Base-by-base conservation (phyloP, 106 monocot species). In the Apostasia shenzhenica region DNA sequence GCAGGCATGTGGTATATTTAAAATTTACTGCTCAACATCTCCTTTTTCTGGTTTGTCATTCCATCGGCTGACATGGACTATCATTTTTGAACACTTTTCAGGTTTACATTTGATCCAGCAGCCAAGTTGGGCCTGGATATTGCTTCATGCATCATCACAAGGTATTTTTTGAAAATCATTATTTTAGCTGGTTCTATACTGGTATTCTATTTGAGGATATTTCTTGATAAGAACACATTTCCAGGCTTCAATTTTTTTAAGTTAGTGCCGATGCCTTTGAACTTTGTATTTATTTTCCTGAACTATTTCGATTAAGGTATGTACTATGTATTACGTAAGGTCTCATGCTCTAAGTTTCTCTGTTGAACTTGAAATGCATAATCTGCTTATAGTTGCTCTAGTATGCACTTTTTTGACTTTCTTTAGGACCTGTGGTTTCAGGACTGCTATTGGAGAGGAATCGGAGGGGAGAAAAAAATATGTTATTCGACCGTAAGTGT, bases 61-160 rank as follows among this genome's bases (percentile, higher is more conserved):
- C 26, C 26, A 26, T 26, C 26, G 26, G 26, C 26, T 26, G 26
- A 26, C 26, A 26, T 26, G 26, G 26, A 26, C 26, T 26, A 26
- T 26, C 26, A 50, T 3, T 51, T 59, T 76, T 52, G 13, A 54
- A 69, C 48, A 58, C 59, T 26, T 73, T 67, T 11, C 84, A 95
- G 95, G 83, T 95, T 95, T 71, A 63, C 86, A 66, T 92, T 95
- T 89, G 92, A 95, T 79, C 84, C 81, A 66, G 61, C 81, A 11
- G 72, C 77, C 45, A 89, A 92, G 58, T 67, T 95, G 64, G 95
- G 95, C 41, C 91, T 95, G 57, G 80, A 95, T 82, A 79, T 95
- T 82, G 91, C 95, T 72, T 95, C 95, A 58, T 95, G 95, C 74
- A 83, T 95, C 70, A 12, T 95, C 38, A 95, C 95, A 55, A 92